These are phyloP conservation scores for Talaromyces sp. DNA, from an alignment of 2,329 filamentous ascomycete species.

Conservation along the genomic window DNA sequence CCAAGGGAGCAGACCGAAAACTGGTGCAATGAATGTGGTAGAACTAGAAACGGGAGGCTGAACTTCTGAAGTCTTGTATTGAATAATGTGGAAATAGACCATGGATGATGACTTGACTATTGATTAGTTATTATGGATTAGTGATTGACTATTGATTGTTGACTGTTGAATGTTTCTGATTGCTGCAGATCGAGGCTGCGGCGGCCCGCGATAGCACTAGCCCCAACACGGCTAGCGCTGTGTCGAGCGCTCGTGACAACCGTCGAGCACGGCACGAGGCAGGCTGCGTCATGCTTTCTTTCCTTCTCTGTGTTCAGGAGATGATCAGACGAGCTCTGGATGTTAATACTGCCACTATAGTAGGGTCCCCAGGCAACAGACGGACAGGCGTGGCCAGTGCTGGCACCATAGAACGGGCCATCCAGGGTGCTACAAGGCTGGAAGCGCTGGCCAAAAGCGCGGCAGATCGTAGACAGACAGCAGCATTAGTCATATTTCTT, in stretches of 20 bases:
- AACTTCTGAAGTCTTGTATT: not conserved
- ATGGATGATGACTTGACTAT: not conserved
- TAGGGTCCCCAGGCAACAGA: not conserved
- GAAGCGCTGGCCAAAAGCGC: not conserved
- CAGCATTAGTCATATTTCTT: not conserved
- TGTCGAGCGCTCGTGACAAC: not conserved
- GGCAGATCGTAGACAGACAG: not conserved
- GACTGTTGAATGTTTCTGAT: too few relatives aligned
- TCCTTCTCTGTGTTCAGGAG: not conserved
- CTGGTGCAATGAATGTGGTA: conserved; percentile 7
- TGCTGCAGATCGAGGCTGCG: not conserved
- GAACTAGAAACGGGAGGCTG: not conserved
- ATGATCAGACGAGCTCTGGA: not conserved
- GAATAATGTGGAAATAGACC: not conserved
- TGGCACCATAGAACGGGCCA: not conserved
- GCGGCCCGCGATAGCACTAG: not conserved
- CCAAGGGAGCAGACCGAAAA: conserved; percentile 49
- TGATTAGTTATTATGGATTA: not conserved
- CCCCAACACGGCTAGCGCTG: not conserved
- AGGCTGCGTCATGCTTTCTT: not conserved
- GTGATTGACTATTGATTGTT: not conserved
- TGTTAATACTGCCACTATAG: not conserved
- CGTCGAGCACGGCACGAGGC: not conserved
- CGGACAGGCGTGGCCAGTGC: not conserved
- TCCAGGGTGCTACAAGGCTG: not conserved